A percentile compares a stretch with the other conserved stretches of the same genome.
Evolutionary conservation across 1,139 yeast species (phyloP).

Genomic region (Debaryomyces psychrophilus): DNA sequence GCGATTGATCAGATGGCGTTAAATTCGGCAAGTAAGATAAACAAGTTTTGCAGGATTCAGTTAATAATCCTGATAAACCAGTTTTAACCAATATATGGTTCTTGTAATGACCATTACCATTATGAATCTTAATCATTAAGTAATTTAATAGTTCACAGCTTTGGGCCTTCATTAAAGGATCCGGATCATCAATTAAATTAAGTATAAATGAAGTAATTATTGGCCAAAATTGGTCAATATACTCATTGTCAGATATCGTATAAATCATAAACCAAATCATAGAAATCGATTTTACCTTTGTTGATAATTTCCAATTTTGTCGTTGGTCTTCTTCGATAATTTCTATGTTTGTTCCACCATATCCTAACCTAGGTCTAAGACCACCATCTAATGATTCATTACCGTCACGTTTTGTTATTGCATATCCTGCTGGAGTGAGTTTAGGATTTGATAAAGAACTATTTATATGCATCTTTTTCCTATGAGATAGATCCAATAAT

Average conservation of each 20-base stretch:
- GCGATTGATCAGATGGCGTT: slow-evolving; percentile 35
- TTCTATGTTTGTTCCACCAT: slow-evolving; percentile 23
- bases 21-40: slow-evolving; percentile 50
- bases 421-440: slow-evolving; percentile 12
- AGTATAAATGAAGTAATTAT: slow-evolving; percentile 51
- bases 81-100: slow-evolving; percentile 28
- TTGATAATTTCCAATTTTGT: slow-evolving; percentile 36
- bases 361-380: slow-evolving; percentile 33
- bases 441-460: slow-evolving; percentile 12
- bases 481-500: slow-evolving; percentile 5
- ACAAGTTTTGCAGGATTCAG: slow-evolving; percentile 42
- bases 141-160: slow-evolving; percentile 40
- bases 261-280: slow-evolving; percentile 35
- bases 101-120: slow-evolving; percentile 15
- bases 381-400: slow-evolving; percentile 21
- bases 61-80: slow-evolving; percentile 48
- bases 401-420: slow-evolving; percentile 3
- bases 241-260: slow-evolving; percentile 16
- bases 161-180: slow-evolving; percentile 44
- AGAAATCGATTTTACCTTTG: slow-evolving; percentile 27
- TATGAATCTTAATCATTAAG: slow-evolving; percentile 25
- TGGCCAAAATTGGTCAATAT: slow-evolving; percentile 40
- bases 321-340: slow-evolving; percentile 28
- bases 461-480: background rate
- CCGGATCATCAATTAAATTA: slow-evolving; percentile 55